These are phyloP conservation scores for Capsella rubella DNA, from an alignment of 441 rosid genomes.

Conservation along the genomic window DNA sequence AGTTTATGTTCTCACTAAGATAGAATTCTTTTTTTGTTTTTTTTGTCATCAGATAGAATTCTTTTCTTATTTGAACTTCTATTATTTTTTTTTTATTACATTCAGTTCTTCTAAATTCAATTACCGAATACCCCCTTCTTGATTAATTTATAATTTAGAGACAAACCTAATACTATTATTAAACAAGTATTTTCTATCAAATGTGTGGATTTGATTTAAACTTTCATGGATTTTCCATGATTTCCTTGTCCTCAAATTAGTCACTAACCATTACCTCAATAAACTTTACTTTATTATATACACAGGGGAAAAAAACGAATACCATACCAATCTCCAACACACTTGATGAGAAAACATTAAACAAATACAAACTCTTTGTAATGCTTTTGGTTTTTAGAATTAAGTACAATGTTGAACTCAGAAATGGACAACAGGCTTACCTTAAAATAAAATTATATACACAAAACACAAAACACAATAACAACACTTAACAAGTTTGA, in stretches of 20 bases:
- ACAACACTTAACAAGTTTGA: too few species aligned
- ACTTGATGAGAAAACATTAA: neutral
- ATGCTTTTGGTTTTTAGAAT: neutral
- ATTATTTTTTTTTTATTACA: too few species aligned
- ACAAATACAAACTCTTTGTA: neutral
- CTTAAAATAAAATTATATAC: too few species aligned
- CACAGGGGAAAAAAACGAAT: neutral
- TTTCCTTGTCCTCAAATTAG: neutral
- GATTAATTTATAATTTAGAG: neutral
- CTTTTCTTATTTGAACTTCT: too few species aligned
- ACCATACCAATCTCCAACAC: neutral
- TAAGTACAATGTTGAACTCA: neutral
- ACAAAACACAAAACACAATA: neutral
- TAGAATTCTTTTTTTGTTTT: too few species aligned
- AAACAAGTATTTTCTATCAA: neutral
- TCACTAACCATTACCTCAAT: neutral
- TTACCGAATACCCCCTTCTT: too few species aligned
- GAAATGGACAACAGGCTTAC: neutral
- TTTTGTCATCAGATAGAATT: too few species aligned
- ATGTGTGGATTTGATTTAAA: neutral
- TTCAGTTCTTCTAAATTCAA: too few species aligned
- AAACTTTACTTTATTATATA: neutral
- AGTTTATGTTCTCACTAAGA: too few species aligned
- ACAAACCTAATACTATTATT: slow-evolving; percentile 9
- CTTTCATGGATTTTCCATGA: neutral